Evolutionary conservation across 257 asterid species (phyloP), one percentile per base, ranked within the genome.

Genomic region (Lycium ferocissimum): DNA sequence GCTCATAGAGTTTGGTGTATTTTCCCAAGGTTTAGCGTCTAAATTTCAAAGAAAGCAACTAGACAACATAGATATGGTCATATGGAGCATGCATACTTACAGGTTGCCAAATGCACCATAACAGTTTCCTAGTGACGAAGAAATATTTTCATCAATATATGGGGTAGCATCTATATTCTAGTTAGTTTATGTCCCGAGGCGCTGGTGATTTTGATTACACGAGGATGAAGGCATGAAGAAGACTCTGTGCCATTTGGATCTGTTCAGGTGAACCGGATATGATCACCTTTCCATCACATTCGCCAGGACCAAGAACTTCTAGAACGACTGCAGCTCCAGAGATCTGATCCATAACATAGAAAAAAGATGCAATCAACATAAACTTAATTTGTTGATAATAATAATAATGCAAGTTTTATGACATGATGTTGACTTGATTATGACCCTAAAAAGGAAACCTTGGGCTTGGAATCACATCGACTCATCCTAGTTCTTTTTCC

Each of bases 211-310:
- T 12, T 58, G 70, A 14, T 85, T 61, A 82, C 71, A 85, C 26
- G 15, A 85, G 83, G 82, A 92, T 69, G 86, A 92, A 92, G 22
- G 95, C 93, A 53, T 91, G 92, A 84, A 91, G 89, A 75, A 92
- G 85, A 88, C 89, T 89, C 84, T 92, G 88, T 33, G 93, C 95
- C 8, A 91, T 85, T 82, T 53, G 86, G 63, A 92, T 88, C 56
- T 85, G 84, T 43, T 88, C 92, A 18, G 67, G 90, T 33, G 92
- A 85, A 84, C 95, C 95, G 6, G 88, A 78, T 61, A 92, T 89
- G 33, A 86, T 86, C 85, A 90, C 93, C 83, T 88, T 92, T 57
- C 95, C 92, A 22, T 83, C 87, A 59, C 83, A 22, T 81, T 87
- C 88, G 63, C 95, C 93, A 0, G 84, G 90, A 6, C 62, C 51